phyloP scores from a whole-genome alignment of 2,329 filamentous ascomycete genomes.

The Venturia effusa region DNA sequence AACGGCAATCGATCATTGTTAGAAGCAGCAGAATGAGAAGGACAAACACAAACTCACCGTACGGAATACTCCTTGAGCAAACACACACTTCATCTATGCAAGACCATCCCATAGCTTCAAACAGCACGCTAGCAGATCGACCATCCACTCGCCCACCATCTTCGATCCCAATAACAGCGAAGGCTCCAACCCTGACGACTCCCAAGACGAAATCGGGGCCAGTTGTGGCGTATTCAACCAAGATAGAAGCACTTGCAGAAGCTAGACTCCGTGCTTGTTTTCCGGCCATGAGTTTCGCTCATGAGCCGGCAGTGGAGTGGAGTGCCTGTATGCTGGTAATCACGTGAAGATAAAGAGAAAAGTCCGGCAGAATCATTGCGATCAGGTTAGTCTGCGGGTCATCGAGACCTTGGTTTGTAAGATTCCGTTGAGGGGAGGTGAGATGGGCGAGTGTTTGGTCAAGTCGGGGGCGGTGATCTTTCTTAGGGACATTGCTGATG shows the following conservation, averaged over 20 bases:
- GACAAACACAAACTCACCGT: neutral
- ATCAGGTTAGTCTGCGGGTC: neutral
- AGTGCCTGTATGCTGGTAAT: neutral
- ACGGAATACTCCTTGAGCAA: neutral
- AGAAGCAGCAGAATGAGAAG: neutral
- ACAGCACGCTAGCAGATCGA: neutral
- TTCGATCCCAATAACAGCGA: too few species aligned
- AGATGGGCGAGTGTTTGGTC: neutral
- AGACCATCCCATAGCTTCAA: neutral
- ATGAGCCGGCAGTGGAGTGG: neutral
- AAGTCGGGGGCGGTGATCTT: too few species aligned
- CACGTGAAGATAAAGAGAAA: neutral
- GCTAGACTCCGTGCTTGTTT: neutral
- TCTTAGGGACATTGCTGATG: too few species aligned
- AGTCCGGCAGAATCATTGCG: neutral
- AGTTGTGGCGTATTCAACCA: neutral
- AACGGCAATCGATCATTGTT: too few species aligned
- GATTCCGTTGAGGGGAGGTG: neutral
- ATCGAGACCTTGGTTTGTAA: neutral
- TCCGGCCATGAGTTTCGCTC: neutral
- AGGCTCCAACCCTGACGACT: neutral
- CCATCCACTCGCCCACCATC: too few species aligned
- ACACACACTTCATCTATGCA: neutral
- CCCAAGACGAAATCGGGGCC: neutral
- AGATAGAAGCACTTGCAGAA: neutral